phyloP scores from a whole-genome alignment of 2,329 filamentous ascomycete species.

The Periconia macrospinosa region DNA sequence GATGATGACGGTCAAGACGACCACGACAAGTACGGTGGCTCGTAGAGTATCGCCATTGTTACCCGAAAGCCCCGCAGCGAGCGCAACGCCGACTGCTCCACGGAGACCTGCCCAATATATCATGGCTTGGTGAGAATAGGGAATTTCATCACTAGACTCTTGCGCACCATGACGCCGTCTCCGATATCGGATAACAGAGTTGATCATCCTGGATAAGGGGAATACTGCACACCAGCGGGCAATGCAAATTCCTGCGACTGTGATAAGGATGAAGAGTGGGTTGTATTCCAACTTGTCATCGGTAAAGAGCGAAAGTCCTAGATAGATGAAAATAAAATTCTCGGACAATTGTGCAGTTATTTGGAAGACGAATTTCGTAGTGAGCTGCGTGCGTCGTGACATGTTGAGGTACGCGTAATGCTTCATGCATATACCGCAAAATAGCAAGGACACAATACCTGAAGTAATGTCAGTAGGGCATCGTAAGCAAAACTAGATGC shows the following conservation, averaged over 20 bases:
- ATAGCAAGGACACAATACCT: conserved; percentile 95
- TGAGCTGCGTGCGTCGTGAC: conserved; percentile 94
- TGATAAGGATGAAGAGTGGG: conserved; percentile 91
- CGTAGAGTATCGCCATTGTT: conserved; percentile 80
- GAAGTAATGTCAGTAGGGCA: neutral
- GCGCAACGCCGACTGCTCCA: conserved; percentile 90
- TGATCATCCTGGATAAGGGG: conserved; percentile 84
- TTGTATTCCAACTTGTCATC: conserved; percentile 87
- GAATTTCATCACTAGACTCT: conserved; percentile 82
- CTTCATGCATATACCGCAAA: conserved; percentile 97
- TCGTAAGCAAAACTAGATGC: neutral
- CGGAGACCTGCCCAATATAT: conserved; percentile 98
- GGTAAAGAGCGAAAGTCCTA: conserved; percentile 92
- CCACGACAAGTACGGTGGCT: conserved; percentile 95
- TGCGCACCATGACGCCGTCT: conserved; percentile 70
- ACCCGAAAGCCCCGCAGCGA: conserved; percentile 85
- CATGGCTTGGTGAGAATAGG: conserved; percentile 98
- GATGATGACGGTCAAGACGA: conserved; percentile 97
- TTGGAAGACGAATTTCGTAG: conserved; percentile 97
- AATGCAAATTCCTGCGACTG: conserved; percentile 86
- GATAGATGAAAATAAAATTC: conserved; percentile 99
- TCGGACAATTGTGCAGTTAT: conserved; percentile 92
- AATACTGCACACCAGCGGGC: conserved; percentile 95
- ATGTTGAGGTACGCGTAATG: conserved; percentile 99
- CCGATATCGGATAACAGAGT: conserved; percentile 87